phyloP scores from a whole-genome alignment of 192 early-diverging fungal genomes.

The Haplosporangium gracile region DNA sequence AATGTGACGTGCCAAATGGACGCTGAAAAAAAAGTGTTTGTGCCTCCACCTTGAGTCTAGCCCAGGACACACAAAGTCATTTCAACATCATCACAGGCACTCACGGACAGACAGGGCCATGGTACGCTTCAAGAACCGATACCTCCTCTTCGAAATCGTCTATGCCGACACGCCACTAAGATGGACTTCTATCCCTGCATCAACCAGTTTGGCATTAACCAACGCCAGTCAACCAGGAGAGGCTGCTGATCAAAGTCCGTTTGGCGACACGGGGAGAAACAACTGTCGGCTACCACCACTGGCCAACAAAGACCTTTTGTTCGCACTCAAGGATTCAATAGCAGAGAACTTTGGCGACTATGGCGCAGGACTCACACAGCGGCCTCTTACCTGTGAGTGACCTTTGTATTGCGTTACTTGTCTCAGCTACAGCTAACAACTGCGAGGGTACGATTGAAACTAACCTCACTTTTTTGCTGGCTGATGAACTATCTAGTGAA shows the following conservation, averaged over 20 bases:
- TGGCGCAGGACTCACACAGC: constrained; percentile 50
- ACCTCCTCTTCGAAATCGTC: constrained; percentile 62
- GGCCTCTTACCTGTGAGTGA: constrained; percentile 53
- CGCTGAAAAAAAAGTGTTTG: neutral
- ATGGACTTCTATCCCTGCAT: constrained; percentile 32
- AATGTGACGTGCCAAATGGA: neutral
- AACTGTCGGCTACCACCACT: constrained; percentile 46
- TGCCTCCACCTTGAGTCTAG: neutral
- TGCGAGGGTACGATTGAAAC: neutral
- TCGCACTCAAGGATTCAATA: constrained; percentile 56
- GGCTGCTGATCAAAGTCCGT: constrained; percentile 24
- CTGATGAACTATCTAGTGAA: constrained; percentile 49
- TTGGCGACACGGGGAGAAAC: constrained; percentile 53
- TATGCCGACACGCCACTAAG: constrained; percentile 48
- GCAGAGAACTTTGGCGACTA: constrained; percentile 64
- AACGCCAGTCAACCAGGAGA: constrained; percentile 1
- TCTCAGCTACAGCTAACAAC: neutral
- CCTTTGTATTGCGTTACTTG: neutral
- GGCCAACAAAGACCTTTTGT: constrained; percentile 44
- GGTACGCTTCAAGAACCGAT: constrained; percentile 69
- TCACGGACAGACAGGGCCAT: constrained; percentile 21
- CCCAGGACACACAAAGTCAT: neutral
- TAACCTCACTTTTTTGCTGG: neutral
- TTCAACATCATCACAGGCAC: neutral
- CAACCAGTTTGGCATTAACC: neutral